Conservation (phyloP, 1,284 basidiomycete genomes). For the Heterobasidion occidentale region DNA sequence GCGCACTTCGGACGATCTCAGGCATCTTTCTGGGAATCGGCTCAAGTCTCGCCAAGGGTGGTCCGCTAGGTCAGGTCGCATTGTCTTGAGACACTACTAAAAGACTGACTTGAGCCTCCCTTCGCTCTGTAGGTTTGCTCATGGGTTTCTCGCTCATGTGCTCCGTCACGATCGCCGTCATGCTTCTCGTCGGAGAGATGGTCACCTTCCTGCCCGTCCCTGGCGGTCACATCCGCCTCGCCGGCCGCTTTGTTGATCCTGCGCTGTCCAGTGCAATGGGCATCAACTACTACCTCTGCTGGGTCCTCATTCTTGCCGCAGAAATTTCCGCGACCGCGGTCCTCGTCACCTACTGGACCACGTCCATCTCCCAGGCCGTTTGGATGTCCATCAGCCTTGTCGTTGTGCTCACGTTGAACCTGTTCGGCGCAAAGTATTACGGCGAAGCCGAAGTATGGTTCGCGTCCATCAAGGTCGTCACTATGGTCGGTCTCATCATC, state of each 20-base stretch:
- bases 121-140: background rate
- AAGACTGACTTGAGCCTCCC: too few species aligned
- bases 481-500: slow-evolving; percentile 48
- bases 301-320: slow-evolving; percentile 65
- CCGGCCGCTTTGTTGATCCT: slow-evolving; percentile 74
- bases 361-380: slow-evolving; percentile 49
- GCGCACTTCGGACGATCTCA: background rate
- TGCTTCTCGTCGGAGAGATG: slow-evolving; percentile 30
- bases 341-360: slow-evolving; percentile 69
- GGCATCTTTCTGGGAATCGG: background rate
- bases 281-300: slow-evolving; percentile 79
- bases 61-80: background rate
- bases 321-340: slow-evolving; percentile 74
- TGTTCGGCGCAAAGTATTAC: slow-evolving; percentile 23
- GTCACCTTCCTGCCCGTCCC: slow-evolving; percentile 29
- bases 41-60: background rate
- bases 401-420: slow-evolving; percentile 34
- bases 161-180: background rate
- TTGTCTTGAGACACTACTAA: background rate
- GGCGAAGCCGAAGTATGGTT: slow-evolving; percentile 74
- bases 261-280: slow-evolving; percentile 60
- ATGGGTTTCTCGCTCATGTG: background rate
- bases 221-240: slow-evolving; percentile 74
- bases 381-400: slow-evolving; percentile 75
- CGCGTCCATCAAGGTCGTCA: slow-evolving; percentile 74